These are phyloP conservation scores for Apiospora rasikravindrae DNA, from an alignment of 2,329 filamentous ascomycete genomes.

Conservation along the genomic window DNA sequence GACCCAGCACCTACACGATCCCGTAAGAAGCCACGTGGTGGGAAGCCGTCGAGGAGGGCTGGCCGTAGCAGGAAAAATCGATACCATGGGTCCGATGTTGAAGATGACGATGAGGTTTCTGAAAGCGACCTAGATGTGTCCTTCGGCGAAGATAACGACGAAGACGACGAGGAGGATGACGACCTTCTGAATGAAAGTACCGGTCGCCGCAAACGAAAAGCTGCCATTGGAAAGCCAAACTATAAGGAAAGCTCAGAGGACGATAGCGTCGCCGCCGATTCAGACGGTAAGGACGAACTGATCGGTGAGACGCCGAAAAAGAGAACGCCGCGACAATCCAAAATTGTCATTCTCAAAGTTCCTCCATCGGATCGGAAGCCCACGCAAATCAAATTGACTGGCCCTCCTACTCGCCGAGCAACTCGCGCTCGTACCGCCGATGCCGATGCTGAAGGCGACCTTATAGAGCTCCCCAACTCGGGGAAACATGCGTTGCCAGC, in stretches of 20 bases:
- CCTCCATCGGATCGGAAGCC: constrained; percentile 31
- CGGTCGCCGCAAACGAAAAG: constrained; percentile 52
- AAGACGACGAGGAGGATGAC: constrained; percentile 44
- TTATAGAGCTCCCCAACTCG: constrained; percentile 64
- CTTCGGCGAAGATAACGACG: constrained; percentile 46
- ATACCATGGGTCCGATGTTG: constrained; percentile 67
- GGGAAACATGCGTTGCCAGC: constrained; percentile 60
- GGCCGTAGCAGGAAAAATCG: constrained; percentile 35
- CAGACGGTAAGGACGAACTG: constrained; percentile 44
- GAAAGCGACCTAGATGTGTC: constrained; percentile 59
- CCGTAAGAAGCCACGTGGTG: constrained; percentile 48
- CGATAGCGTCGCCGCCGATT: constrained; percentile 36
- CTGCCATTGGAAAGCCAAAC: constrained; percentile 47
- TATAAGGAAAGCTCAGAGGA: constrained; percentile 56
- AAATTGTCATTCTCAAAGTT: constrained; percentile 54
- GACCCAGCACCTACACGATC: constrained; percentile 41
- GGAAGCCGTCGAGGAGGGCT: constrained; percentile 38
- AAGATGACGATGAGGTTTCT: constrained; percentile 61
- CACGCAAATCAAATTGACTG: constrained; percentile 27
- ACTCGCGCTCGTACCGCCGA: constrained; percentile 62
- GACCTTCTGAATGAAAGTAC: constrained; percentile 45
- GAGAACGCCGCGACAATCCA: constrained; percentile 37
- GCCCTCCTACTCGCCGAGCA: constrained; percentile 46
- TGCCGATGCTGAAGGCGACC: constrained; percentile 57
- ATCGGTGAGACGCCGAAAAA: constrained; percentile 38